Evolutionary conservation across 1,284 basidiomycete species (phyloP).

Genomic region (Lignosus rhinocerotis): DNA sequence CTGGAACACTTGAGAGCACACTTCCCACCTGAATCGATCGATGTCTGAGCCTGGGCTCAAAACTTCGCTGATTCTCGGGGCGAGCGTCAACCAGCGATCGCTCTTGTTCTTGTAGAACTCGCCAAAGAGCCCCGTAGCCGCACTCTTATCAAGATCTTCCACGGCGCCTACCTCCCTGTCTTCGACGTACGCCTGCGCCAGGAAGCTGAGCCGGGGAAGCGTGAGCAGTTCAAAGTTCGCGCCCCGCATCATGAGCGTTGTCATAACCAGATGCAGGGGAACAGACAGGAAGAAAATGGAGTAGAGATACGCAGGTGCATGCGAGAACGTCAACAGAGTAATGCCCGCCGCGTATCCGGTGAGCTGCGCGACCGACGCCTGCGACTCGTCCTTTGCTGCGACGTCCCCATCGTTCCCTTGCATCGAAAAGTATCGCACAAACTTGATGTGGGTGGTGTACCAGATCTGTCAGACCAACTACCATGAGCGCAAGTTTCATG

Average conservation of each 20-base stretch:
- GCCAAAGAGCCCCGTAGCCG: slow-evolving; percentile 31
- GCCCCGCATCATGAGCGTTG: slow-evolving; percentile 31
- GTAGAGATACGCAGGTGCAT: slow-evolving; percentile 33
- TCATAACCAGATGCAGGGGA: slow-evolving; percentile 29
- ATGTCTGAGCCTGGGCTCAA: slow-evolving; percentile 16
- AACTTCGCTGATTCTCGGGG: slow-evolving; percentile 30
- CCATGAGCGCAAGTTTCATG: background rate
- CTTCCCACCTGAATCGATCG: slow-evolving; percentile 27
- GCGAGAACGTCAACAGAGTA: slow-evolving; percentile 32
- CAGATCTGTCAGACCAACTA: slow-evolving; percentile 24
- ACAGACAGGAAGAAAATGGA: slow-evolving; percentile 30
- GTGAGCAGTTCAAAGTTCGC: slow-evolving; percentile 35
- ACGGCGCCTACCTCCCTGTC: slow-evolving; percentile 21
- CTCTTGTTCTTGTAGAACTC: slow-evolving; percentile 32
- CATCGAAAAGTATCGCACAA: slow-evolving; percentile 34
- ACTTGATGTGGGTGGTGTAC: slow-evolving; percentile 37
- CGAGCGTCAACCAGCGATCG: slow-evolving; percentile 27
- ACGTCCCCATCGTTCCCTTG: slow-evolving; percentile 36
- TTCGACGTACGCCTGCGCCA: slow-evolving; percentile 26
- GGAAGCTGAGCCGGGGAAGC: slow-evolving; percentile 28
- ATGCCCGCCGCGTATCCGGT: slow-evolving; percentile 33
- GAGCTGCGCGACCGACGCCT: slow-evolving; percentile 33
- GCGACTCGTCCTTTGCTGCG: slow-evolving; percentile 36
- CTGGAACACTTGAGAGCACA: slow-evolving; percentile 28
- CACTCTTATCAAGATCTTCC: slow-evolving; percentile 24